phyloP scores from a whole-genome alignment of 176 grass and related monocot species.

The Avena sativa region DNA sequence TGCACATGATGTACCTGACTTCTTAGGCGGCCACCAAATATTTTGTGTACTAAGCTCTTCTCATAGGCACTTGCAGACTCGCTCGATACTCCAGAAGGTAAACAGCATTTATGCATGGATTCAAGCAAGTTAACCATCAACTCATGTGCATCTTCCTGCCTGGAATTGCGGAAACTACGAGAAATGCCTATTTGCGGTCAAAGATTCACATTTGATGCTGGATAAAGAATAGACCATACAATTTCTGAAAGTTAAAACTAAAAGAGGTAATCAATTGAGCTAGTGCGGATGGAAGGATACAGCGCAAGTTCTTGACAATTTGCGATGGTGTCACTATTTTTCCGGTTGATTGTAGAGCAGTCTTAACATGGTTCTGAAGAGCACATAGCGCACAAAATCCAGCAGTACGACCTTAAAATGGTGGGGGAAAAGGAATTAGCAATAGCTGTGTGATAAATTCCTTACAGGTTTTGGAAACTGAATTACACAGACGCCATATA shows the following conservation, averaged over 20 bases:
- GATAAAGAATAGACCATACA: slow-evolving; percentile 2
- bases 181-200: slow-evolving; percentile 77
- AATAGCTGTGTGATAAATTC: background rate
- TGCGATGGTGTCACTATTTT: slow-evolving; percentile 86
- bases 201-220: slow-evolving; percentile 39
- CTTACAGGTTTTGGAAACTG: background rate
- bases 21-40: slow-evolving; percentile 91
- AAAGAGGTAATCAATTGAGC: slow-evolving; percentile 16
- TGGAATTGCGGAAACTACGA: slow-evolving; percentile 85
- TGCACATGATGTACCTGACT: slow-evolving; percentile 70
- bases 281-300: slow-evolving; percentile 65
- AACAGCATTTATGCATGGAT: slow-evolving; percentile 97
- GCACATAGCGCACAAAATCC: slow-evolving; percentile 98
- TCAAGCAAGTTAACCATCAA: slow-evolving; percentile 99
- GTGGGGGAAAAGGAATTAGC: slow-evolving; percentile 20
- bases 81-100: slow-evolving; percentile 86
- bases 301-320: slow-evolving; percentile 85
- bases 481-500: background rate
- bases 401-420: slow-evolving; percentile 63
- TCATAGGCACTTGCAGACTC: slow-evolving; percentile 92
- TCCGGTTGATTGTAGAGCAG: slow-evolving; percentile 80
- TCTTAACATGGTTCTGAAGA: slow-evolving; percentile 93
- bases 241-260: background rate
- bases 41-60: slow-evolving; percentile 95
- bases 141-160: slow-evolving; percentile 98